Conservation (phyloP, 345 rosid species). For the Trapa incisa region DNA sequence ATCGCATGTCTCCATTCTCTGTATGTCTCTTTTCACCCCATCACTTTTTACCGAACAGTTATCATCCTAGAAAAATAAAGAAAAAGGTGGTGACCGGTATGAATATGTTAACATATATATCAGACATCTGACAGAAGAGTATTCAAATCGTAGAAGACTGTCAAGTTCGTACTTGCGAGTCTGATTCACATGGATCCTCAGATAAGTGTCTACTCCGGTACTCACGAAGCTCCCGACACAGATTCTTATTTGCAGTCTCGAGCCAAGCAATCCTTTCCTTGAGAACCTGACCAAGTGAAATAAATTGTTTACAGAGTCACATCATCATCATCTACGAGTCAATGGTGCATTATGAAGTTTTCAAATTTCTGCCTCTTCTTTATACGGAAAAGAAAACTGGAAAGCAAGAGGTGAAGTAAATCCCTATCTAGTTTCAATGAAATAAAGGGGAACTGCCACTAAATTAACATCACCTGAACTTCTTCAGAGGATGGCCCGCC, state of each 20-base stretch:
- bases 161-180: slow-evolving; percentile 51
- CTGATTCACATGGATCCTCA: slow-evolving; percentile 52
- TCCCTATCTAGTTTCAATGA: no score
- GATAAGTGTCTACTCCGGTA: slow-evolving; percentile 54
- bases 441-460: no score
- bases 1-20: slow-evolving; percentile 62
- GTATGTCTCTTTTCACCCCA: slow-evolving; percentile 79
- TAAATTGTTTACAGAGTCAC: neutral
- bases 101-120: slow-evolving; percentile 2
- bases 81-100: neutral
- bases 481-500: slow-evolving; percentile 54
- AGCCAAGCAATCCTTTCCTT: slow-evolving; percentile 90
- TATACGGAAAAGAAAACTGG: neutral
- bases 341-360: neutral
- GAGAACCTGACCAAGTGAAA: slow-evolving; percentile 39
- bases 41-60: slow-evolving; percentile 56
- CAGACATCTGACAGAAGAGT: neutral
- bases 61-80: slow-evolving; percentile 44
- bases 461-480: slow-evolving; percentile 38
- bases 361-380: neutral
- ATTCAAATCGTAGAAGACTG: neutral
- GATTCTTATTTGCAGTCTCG: slow-evolving; percentile 89
- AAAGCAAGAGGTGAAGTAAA: no score
- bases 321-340: neutral
- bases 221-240: slow-evolving; percentile 79